A percentile compares a stretch with the other conserved stretches of the same genome.
phyloP scores from a whole-genome alignment of 306 rosid genomes.

The Rosa chinensis region DNA sequence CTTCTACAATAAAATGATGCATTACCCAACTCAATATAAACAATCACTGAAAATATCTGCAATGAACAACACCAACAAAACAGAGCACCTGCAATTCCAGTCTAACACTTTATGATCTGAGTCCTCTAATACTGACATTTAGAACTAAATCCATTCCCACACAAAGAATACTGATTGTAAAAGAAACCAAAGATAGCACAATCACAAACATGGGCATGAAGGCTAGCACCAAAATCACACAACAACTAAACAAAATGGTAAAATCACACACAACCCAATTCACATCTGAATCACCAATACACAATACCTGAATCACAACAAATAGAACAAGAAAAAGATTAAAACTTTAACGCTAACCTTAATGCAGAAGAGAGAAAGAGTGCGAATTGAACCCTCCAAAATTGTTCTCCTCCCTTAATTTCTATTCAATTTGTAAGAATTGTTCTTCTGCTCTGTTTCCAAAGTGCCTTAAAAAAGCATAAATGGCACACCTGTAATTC shows the following conservation, averaged over 20 bases:
- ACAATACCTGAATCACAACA: neutral
- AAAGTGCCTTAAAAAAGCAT: neutral
- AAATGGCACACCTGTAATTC: neutral
- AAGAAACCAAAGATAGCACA: neutral
- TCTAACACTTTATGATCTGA: too few relatives aligned
- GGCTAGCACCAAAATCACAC: neutral
- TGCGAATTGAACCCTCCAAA: neutral
- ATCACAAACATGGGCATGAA: neutral
- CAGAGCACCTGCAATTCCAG: neutral
- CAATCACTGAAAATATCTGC: neutral
- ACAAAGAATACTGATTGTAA: neutral
- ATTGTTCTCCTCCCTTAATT: neutral
- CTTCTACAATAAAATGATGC: neutral
- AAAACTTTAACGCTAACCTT: neutral
- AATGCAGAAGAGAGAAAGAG: neutral
- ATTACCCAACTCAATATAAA: neutral
- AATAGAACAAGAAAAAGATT: neutral
- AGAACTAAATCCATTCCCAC: too few relatives aligned
- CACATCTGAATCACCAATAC: neutral
- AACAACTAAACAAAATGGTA: neutral
- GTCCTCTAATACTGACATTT: too few relatives aligned
- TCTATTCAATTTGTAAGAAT: neutral
- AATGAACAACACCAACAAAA: neutral
- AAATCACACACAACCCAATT: neutral
- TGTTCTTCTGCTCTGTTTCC: neutral